Conservation (phyloP, 768 basidiomycete species). For the Calocybe cyanea region DNA sequence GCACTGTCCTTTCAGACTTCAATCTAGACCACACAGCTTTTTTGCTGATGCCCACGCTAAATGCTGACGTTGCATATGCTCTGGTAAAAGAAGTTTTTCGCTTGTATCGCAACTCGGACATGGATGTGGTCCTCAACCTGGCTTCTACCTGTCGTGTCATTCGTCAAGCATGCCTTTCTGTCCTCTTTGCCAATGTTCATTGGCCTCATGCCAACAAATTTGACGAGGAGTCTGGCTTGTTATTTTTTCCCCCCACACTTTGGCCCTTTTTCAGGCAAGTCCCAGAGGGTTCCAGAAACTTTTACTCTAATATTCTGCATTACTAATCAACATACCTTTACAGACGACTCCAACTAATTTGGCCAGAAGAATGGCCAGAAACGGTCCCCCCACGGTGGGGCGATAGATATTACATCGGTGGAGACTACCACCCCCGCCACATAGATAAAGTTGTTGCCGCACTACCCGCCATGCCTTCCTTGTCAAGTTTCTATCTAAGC, state of each 20-base stretch:
- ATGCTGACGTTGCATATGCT: slow-evolving; percentile 22
- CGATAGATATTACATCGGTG: slow-evolving; percentile 28
- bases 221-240: slow-evolving; percentile 29
- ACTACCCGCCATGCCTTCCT: slow-evolving; percentile 31
- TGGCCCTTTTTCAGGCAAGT: slow-evolving; percentile 32
- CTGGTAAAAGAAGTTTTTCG: slow-evolving; percentile 19
- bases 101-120: slow-evolving; percentile 11
- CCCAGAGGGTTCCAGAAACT: slow-evolving; percentile 15
- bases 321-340: background rate
- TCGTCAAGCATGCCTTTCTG: slow-evolving; percentile 24
- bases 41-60: slow-evolving; percentile 15
- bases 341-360: slow-evolving; percentile 34
- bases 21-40: background rate
- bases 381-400: slow-evolving; percentile 36
- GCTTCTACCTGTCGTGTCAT: slow-evolving; percentile 23
- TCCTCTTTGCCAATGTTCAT: slow-evolving; percentile 30
- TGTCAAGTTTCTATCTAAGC: slow-evolving; percentile 31
- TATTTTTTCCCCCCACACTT: slow-evolving; percentile 35
- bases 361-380: slow-evolving; percentile 45
- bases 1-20: background rate
- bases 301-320: background rate
- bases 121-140: slow-evolving; percentile 21
- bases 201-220: slow-evolving; percentile 39
- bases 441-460: slow-evolving; percentile 33
- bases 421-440: slow-evolving; percentile 31